A percentile compares a stretch with the other conserved stretches of the same genome.
phyloP scores from a whole-genome alignment of 2,329 filamentous ascomycete species.

The Arthrinium phaeospermum region DNA sequence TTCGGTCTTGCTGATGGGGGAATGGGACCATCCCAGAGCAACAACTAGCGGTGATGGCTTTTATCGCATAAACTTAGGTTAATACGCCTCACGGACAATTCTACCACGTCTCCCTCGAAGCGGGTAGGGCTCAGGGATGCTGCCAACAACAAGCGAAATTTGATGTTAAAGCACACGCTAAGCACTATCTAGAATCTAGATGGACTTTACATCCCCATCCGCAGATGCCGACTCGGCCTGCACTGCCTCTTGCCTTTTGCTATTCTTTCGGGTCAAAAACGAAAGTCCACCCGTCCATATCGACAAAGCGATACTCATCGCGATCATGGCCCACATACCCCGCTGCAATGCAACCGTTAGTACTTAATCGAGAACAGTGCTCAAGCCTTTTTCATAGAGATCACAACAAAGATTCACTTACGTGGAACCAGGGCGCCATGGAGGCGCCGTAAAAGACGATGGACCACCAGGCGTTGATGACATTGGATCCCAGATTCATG shows the following conservation, averaged over 20 bases:
- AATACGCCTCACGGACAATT: background rate
- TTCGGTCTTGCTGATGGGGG: background rate
- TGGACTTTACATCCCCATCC: background rate
- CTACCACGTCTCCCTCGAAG: background rate
- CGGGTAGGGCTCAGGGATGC: background rate
- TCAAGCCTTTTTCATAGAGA: too few species aligned
- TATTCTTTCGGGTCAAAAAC: slow-evolving; percentile 44
- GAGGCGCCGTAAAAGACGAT: slow-evolving; percentile 73
- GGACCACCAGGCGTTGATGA: slow-evolving; percentile 76
- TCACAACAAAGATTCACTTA: slow-evolving; percentile 42
- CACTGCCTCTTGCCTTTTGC: background rate
- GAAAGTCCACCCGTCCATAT: slow-evolving; percentile 64
- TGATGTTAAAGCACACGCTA: background rate
- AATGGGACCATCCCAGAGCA: background rate
- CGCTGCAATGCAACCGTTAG: slow-evolving; percentile 43
- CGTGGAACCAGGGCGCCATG: slow-evolving; percentile 69
- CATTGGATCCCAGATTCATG: slow-evolving; percentile 74
- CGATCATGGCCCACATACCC: slow-evolving; percentile 80
- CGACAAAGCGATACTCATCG: slow-evolving; percentile 61
- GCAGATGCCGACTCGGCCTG: background rate
- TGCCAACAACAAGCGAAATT: background rate
- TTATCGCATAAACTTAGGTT: background rate
- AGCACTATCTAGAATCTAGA: background rate
- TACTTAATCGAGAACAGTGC: slow-evolving; percentile 21
- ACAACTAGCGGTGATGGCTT: background rate